A percentile compares a stretch with the other conserved stretches of the same genome.
phyloP scores from a whole-genome alignment of 2,329 filamentous ascomycete genomes.

The Fusarium sp. region DNA sequence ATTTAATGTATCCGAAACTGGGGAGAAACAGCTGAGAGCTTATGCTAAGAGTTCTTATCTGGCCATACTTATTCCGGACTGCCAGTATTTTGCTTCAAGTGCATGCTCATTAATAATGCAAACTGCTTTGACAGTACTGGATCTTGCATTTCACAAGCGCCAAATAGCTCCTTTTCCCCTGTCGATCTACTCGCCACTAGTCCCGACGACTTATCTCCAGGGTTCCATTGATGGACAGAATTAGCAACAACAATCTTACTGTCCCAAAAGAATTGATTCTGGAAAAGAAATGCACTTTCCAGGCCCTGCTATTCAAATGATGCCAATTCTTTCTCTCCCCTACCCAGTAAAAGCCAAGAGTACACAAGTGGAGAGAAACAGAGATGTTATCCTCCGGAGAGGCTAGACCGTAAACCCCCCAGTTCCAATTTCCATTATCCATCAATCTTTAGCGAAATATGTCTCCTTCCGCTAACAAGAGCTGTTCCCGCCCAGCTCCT shows the following conservation, averaged over 20 bases:
- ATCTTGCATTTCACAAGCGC: slow-evolving; percentile 17
- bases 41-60: not conserved
- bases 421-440: slow-evolving; percentile 16
- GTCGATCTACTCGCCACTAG: slow-evolving; percentile 26
- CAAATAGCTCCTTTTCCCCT: slow-evolving; percentile 14
- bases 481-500: slow-evolving; percentile 31
- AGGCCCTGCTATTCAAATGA: not conserved
- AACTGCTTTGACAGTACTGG: not conserved
- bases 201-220: not conserved
- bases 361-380: slow-evolving; percentile 2
- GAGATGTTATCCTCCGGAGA: not conserved
- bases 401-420: slow-evolving; percentile 7
- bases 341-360: not conserved
- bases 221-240: slow-evolving; percentile 29
- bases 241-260: slow-evolving; percentile 30
- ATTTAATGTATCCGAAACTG: slow-evolving; percentile 13
- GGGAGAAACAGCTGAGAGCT: not conserved
- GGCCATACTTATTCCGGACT: not conserved
- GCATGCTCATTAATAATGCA: not conserved
- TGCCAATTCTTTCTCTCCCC: not conserved
- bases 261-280: not conserved
- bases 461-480: slow-evolving; percentile 25
- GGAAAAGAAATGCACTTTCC: not conserved
- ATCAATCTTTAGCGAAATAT: slow-evolving; percentile 12
- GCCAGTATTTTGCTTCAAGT: not conserved